Evolutionary conservation across 2,329 filamentous ascomycete genomes (phyloP), one percentile per base, ranked within the genome.

Genomic region (Pseudogymnoascus sp.): DNA sequence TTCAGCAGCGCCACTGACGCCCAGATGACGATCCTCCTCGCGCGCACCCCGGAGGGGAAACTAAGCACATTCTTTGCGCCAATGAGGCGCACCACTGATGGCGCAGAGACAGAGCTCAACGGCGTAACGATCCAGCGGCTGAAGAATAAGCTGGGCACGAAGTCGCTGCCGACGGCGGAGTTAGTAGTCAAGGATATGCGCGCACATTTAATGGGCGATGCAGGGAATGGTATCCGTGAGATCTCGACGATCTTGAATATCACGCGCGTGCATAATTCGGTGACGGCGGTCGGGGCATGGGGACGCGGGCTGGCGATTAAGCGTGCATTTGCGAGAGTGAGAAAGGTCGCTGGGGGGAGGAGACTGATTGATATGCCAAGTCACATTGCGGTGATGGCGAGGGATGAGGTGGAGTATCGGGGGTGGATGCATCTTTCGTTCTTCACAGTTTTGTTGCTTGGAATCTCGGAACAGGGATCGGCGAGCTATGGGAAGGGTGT

Each of bases 131-230:
- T 91, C 66, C 84, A 87, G 63, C 80, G 88, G 0, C 77, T 92
- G 14, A 91, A 92, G 75, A 83, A 84, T 72, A 92, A 91, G 70
- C 79, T 89, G 2, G 89, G 88, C 25, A 91, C 88, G 0, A 83
- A 83, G 56, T 79, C 85, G 0, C 77, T 92, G 0, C 88, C 89
- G 0, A 91, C 89, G 0, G 89, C 88, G 0, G 88, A 92, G 72
- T 79, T 92, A 0, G 86, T 88, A 65, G 78, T 89, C 2, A 77
- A 80, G 14, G 80, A 77, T n/a, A 84, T 84, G 79, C 81, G 86
- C 1, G 86, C 77, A 3, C 86, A 86, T 79, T 78, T 91, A 5
- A 75, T 93, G 28, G 89, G 89, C 5, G 75, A 80, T 3, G 81
- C 88, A 66, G 88, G 88, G 1, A 76, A 82, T 42, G 89, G 89